A percentile compares a stretch with the other conserved stretches of the same genome.
Conservation (phyloP, 371 early-diverging fungal genomes). For the Paraphysoderma sedebokerense region DNA sequence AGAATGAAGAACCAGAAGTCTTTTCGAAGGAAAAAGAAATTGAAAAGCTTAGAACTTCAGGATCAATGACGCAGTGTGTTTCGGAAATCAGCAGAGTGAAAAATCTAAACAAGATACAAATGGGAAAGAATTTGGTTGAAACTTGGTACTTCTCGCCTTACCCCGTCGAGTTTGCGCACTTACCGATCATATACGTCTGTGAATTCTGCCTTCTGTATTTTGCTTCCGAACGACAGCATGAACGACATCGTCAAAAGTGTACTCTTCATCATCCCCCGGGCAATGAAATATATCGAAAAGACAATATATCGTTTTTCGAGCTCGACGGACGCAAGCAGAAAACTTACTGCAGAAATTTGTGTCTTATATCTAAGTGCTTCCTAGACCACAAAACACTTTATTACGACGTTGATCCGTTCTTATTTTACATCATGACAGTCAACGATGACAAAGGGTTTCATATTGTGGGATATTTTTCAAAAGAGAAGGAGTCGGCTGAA, state of each 20-base stretch:
- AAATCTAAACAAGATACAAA: conserved; percentile 79
- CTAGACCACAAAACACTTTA: conserved; percentile 99
- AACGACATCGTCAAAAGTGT: conserved; percentile 61
- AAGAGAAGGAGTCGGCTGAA: conserved; percentile 92
- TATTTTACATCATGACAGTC: conserved; percentile 91
- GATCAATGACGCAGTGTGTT: conserved; percentile 89
- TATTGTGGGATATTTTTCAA: conserved; percentile 98
- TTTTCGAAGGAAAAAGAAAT: conserved; percentile 75
- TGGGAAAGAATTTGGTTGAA: conserved; percentile 87
- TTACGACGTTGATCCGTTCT: conserved; percentile 98
- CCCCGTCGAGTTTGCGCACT: conserved; percentile 58
- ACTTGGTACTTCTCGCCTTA: conserved; percentile 98
- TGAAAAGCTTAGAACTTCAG: conserved; percentile 71
- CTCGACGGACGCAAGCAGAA: conserved; percentile 81
- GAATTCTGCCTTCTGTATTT: conserved; percentile 84
- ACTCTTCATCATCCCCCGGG: conserved; percentile 84
- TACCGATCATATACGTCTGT: conserved; percentile 66
- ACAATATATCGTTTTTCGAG: conserved; percentile 78
- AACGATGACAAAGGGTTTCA: conserved; percentile 69
- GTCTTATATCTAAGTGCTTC: conserved; percentile 88
- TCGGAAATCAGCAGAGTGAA: conserved; percentile 84
- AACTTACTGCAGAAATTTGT: conserved; percentile 76
- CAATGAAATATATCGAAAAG: conserved; percentile 76
- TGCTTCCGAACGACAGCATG: conserved; percentile 37
- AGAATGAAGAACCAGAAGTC: conserved; percentile 6